Base-by-base conservation (phyloP, 2,329 filamentous ascomycete species). In the Ambrosiella cleistominuta region DNA sequence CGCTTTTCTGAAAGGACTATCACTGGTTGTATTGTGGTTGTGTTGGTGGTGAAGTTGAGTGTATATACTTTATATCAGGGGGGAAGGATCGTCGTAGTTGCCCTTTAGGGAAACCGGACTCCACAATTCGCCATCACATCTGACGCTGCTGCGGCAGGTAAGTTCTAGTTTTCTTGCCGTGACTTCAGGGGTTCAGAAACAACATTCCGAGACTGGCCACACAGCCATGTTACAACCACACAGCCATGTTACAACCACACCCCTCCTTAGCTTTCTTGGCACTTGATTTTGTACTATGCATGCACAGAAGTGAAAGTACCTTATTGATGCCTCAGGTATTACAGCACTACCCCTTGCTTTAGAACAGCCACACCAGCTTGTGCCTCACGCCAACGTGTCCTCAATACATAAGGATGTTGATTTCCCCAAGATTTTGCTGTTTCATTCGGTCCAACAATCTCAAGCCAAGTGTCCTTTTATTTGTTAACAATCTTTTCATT, bases 381-480 rank as follows among this genome's bases (percentile, higher is more conserved):
- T 38, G 9, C 35, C 35, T 54, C 52, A n/a, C 42, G 51, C 51
- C 56, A 60, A 61, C 60, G 60, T 61, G 60, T 61, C 60, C 60
- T 61, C 60, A 61, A 57, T 61, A 61, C 57, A 57, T 61, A 61
- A 61, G 57, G 49, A 59, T 57, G 60, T 17, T 42, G 42, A 56
- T 27, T 54, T 58, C 57, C 56, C 59, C 53, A 38, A 53, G n/a
- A 51, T 45, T 50, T 12, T 42, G 19, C 36, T 7, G 35, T 47
- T 38, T 56, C 42, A 19, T 56, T 37, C 35, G 50, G 47, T 44
- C 52, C 54, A 56, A 49, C 50, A 42, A 52, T 58, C 38, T 55
- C 59, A 57, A 60, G 59, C 50, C 59, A 53, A 60, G 59, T 58
- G 59, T 60, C 52, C 56, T 61, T 56, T 50, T 52, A 12, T 17